These are phyloP conservation scores for Tulasnella sp. DNA, from an alignment of 768 basidiomycete species.

Conservation along the genomic window DNA sequence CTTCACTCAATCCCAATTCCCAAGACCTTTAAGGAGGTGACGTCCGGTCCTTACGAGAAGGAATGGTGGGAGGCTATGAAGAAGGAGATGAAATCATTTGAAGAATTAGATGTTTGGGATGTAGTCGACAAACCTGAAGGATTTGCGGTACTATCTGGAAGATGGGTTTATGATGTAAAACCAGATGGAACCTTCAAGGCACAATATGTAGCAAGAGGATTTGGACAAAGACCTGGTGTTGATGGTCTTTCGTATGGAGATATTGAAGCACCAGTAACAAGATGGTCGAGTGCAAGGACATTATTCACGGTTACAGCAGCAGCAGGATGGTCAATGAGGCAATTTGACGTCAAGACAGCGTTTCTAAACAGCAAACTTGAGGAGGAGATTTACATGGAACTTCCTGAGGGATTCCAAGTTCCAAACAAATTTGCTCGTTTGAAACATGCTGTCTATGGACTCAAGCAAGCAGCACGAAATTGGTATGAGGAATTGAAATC, in stretches of 20 bases:
- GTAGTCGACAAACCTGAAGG: constrained; percentile 15
- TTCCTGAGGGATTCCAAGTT: constrained; percentile 5
- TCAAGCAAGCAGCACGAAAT: too few relatives aligned
- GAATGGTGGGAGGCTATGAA: not conserved
- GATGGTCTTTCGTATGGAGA: constrained; percentile 21
- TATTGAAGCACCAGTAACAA: constrained; percentile 14
- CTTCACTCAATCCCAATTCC: too few relatives aligned
- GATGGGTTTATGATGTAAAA: constrained; percentile 23
- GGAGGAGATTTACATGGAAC: constrained; percentile 12
- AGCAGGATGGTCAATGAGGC: not conserved
- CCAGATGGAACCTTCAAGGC: constrained; percentile 20
- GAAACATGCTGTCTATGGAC: too few relatives aligned
- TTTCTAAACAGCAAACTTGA: constrained; percentile 11
- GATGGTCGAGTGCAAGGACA: not conserved
- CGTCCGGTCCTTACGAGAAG: too few relatives aligned
- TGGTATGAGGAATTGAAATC: too few relatives aligned
- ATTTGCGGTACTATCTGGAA: constrained; percentile 17
- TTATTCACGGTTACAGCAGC: constrained; percentile 6
- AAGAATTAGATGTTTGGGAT: constrained; percentile 13
- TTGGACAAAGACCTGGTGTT: constrained; percentile 20
- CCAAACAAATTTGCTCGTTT: too few relatives aligned
- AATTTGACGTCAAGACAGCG: constrained; percentile 8
- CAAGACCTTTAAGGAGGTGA: too few relatives aligned
- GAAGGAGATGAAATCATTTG: not conserved
- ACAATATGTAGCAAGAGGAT: constrained; percentile 23